Percentiles rank a stretch among this genome's conserved stretches.
Evolutionary conservation across 2,329 filamentous ascomycete species (phyloP).

Genomic region (Talaromyces rugulosus): DNA sequence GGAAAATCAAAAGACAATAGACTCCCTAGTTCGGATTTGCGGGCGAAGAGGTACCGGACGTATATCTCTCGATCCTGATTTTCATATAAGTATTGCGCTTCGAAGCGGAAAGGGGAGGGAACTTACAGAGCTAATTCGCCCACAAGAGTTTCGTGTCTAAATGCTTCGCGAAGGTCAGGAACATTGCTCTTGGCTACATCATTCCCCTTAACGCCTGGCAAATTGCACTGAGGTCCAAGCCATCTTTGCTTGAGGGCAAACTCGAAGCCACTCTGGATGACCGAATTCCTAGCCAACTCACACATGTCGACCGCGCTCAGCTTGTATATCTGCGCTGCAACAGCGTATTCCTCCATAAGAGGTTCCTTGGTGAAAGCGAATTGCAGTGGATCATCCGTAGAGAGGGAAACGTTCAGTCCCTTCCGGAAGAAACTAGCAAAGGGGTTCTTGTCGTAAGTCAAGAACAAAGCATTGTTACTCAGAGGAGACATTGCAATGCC

Average conservation of each 20-base stretch:
- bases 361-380: conserved; percentile 99
- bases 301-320: conserved; percentile 97
- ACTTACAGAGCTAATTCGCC: conserved; percentile 79
- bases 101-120: background rate
- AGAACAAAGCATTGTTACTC: conserved; percentile 93
- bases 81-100: conserved; percentile 2
- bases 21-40: background rate
- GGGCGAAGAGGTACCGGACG: background rate
- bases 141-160: conserved; percentile 77
- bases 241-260: conserved; percentile 83
- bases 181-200: conserved; percentile 95
- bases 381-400: conserved; percentile 93
- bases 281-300: conserved; percentile 92
- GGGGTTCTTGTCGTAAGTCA: conserved; percentile 94
- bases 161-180: conserved; percentile 85
- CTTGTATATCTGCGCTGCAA: conserved; percentile 98
- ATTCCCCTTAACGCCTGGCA: conserved; percentile 79
- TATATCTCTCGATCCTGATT: conserved; percentile 26
- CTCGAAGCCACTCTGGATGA: conserved; percentile 92
- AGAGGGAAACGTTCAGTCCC: conserved; percentile 90
- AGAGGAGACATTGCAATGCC: conserved; percentile 99
- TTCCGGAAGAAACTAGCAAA: conserved; percentile 94
- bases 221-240: conserved; percentile 74
- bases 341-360: conserved; percentile 95
- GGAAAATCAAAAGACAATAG: background rate